These are phyloP conservation scores for Alopecurus myosuroides DNA, from an alignment of 176 grass and related monocot species.

Conservation along the genomic window DNA sequence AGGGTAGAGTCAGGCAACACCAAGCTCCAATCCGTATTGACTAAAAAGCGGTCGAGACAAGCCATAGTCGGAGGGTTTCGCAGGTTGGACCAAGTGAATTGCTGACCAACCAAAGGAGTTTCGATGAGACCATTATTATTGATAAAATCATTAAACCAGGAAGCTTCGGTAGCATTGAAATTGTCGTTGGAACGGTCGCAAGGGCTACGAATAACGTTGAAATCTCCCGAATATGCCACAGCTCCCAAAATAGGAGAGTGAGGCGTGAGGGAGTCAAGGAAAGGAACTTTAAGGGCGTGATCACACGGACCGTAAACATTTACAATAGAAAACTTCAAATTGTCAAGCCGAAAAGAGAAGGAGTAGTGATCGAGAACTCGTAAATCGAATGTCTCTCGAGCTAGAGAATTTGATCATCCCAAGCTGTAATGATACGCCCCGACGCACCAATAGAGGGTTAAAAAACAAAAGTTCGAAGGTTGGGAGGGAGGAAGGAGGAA, in stretches of 20 bases:
- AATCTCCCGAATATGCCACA: too few relatives aligned
- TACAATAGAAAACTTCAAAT: fast-evolving
- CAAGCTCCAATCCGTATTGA: too few relatives aligned
- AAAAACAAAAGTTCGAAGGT: background rate
- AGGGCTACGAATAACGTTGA: background rate
- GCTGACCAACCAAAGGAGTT: too few relatives aligned
- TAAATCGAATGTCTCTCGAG: fast-evolving
- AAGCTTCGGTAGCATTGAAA: too few relatives aligned
- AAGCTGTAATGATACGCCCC: background rate
- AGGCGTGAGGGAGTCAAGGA: background rate
- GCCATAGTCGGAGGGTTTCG: too few relatives aligned
- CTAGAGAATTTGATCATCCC: background rate
- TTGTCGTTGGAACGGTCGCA: too few relatives aligned
- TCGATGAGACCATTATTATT: fast-evolving
- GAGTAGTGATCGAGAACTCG: background rate
- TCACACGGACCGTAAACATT: background rate
- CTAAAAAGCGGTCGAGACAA: fast-evolving
- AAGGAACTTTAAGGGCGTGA: background rate
- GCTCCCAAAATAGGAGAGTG: too few relatives aligned
- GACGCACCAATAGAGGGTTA: background rate
- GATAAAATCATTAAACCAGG: too few relatives aligned
- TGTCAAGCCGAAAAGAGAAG: background rate
- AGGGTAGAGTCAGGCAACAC: too few relatives aligned
- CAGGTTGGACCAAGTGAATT: too few relatives aligned
- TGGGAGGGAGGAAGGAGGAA: too few relatives aligned